Percentiles rank a stretch among this genome's conserved stretches.
phyloP scores from a whole-genome alignment of 306 rosid genomes.

The Amphicarpaea edgeworthii region DNA sequence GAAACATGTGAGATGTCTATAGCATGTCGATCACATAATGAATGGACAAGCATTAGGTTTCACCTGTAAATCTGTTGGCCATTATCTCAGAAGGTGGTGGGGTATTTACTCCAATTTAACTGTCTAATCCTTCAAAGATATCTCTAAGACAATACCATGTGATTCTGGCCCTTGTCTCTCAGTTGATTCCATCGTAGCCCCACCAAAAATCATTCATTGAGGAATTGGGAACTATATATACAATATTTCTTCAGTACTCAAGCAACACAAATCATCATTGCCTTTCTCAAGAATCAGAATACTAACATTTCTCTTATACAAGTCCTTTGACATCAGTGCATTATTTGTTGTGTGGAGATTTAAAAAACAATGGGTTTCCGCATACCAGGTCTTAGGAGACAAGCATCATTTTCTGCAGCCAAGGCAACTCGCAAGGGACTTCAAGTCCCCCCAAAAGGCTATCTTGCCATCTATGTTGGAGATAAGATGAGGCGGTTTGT shows the following conservation, averaged over 20 bases:
- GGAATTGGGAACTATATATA: slow-evolving; percentile 35
- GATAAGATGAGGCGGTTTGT: slow-evolving; percentile 46
- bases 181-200: neutral
- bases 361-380: slow-evolving; percentile 47
- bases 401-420: slow-evolving; percentile 7
- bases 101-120: neutral
- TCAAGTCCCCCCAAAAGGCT: slow-evolving; percentile 55
- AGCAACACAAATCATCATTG: slow-evolving; percentile 11
- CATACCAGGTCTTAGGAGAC: slow-evolving; percentile 22
- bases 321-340: slow-evolving; percentile 10
- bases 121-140: slow-evolving; percentile 3
- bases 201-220: neutral
- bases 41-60: neutral
- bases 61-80: slow-evolving; percentile 15
- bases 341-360: neutral
- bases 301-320: neutral
- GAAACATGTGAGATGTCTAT: slow-evolving; percentile 25
- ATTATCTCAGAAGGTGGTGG: slow-evolving; percentile 3
- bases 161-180: slow-evolving; percentile 22
- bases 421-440: slow-evolving; percentile 5
- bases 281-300: neutral
- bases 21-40: slow-evolving; percentile 18
- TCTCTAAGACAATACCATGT: slow-evolving; percentile 45
- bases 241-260: slow-evolving; percentile 15
- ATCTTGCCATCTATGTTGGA: slow-evolving; percentile 51